These are phyloP conservation scores for Nicotiana tabacum DNA, from an alignment of 257 asterid species.

Conservation along the genomic window DNA sequence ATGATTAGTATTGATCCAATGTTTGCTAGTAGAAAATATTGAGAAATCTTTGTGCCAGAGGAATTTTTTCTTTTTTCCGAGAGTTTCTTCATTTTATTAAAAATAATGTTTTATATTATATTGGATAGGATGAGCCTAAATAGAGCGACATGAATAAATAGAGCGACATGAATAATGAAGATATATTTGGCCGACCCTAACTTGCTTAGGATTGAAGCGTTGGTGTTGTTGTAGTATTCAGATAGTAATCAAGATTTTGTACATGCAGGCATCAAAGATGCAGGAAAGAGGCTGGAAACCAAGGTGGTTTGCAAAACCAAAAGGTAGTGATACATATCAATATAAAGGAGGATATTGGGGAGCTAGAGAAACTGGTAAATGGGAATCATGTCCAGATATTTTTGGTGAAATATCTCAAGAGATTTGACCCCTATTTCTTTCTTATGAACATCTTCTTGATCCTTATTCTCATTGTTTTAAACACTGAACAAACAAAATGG, in stretches of 20 bases:
- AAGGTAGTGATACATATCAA: conserved; percentile 17
- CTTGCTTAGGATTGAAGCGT: neutral
- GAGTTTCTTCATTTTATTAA: no score
- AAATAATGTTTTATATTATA: no score
- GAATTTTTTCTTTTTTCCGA: no score
- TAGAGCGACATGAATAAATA: neutral
- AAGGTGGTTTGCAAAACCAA: conserved; percentile 21
- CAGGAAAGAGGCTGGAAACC: conserved; percentile 31
- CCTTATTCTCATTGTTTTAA: neutral
- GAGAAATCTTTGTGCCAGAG: no score
- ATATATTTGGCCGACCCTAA: neutral
- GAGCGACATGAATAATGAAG: neutral
- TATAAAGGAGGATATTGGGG: conserved; percentile 30
- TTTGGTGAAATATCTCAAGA: conserved; percentile 15
- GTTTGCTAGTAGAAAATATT: no score
- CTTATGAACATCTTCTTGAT: neutral
- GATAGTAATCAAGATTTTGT: neutral
- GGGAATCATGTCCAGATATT: conserved; percentile 24
- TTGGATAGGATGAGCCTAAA: neutral
- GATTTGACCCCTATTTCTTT: neutral
- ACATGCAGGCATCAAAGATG: conserved; percentile 22
- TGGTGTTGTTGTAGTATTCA: neutral
- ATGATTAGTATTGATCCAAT: no score
- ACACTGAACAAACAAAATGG: neutral
- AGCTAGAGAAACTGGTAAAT: conserved; percentile 17